These are phyloP conservation scores for Ophiosphaerella narmari DNA, from an alignment of 2,329 filamentous ascomycete genomes.

Conservation along the genomic window DNA sequence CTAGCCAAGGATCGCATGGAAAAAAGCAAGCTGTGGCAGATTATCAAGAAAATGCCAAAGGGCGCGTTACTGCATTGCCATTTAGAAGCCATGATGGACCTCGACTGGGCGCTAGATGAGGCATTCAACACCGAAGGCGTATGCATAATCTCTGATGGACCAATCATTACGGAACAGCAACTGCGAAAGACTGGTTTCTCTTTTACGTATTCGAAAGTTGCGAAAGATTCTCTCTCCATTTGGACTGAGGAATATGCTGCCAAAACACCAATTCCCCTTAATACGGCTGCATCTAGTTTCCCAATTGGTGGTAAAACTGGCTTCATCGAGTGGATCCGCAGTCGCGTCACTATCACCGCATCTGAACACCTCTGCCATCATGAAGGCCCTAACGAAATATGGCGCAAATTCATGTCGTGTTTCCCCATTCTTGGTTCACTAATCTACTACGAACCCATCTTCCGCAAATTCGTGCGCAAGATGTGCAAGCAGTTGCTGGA, in stretches of 20 bases:
- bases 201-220: constrained; percentile 59
- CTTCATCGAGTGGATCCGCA: constrained; percentile 78
- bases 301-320: constrained; percentile 71
- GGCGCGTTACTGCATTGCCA: constrained; percentile 86
- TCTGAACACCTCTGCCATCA: constrained; percentile 79
- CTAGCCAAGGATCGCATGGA: constrained; percentile 87
- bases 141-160: constrained; percentile 65
- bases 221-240: constrained; percentile 55
- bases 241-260: constrained; percentile 70
- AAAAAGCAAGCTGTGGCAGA: constrained; percentile 80
- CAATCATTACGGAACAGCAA: constrained; percentile 60
- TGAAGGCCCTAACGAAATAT: constrained; percentile 81
- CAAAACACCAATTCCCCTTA: constrained; percentile 62
- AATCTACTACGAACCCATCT: constrained; percentile 89
- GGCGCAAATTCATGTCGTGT: constrained; percentile 77
- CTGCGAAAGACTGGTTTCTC: constrained; percentile 61
- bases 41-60: constrained; percentile 86
- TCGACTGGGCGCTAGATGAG: constrained; percentile 76
- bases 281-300: constrained; percentile 71
- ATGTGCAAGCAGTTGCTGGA: constrained; percentile 73
- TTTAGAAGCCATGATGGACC: constrained; percentile 87
- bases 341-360: constrained; percentile 71
- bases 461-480: constrained; percentile 72
- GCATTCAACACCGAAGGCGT: constrained; percentile 75
- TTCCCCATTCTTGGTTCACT: constrained; percentile 76